Conservation (phyloP, 2,329 filamentous ascomycete species). For the Tolypocladium amazonense region DNA sequence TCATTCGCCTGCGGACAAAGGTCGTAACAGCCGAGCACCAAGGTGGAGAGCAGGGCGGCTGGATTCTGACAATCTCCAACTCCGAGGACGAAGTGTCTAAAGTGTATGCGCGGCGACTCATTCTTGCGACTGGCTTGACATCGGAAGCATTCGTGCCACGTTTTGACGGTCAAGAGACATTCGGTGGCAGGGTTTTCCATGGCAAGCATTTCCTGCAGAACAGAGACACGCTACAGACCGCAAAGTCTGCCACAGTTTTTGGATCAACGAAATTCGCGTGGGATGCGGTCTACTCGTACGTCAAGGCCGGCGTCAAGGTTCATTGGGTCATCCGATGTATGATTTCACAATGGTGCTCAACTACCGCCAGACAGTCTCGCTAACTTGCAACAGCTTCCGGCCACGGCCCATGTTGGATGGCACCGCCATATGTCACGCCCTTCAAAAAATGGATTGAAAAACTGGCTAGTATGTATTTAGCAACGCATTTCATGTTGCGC, state of each 20-base stretch:
- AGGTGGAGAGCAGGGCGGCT: slow-evolving; percentile 25
- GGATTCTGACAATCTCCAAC: slow-evolving; percentile 24
- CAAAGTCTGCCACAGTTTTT: slow-evolving; percentile 41
- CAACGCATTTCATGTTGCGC: slow-evolving; percentile 21
- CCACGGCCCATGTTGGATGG: slow-evolving; percentile 48
- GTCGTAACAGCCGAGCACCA: slow-evolving; percentile 32
- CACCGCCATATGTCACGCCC: slow-evolving; percentile 52
- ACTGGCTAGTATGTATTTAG: slow-evolving; percentile 37
- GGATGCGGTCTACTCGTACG: slow-evolving; percentile 54
- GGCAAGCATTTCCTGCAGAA: slow-evolving; percentile 32
- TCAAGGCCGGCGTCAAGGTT: slow-evolving; percentile 41
- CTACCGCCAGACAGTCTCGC: background rate
- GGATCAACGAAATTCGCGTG: slow-evolving; percentile 56
- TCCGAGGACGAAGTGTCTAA: slow-evolving; percentile 9
- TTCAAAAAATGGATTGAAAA: slow-evolving; percentile 60
- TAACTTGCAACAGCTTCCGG: slow-evolving; percentile 25
- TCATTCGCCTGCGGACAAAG: slow-evolving; percentile 27
- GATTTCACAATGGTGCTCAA: background rate
- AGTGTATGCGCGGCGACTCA: slow-evolving; percentile 33
- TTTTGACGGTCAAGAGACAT: slow-evolving; percentile 34
- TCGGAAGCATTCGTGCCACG: slow-evolving; percentile 34
- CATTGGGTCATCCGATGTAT: slow-evolving; percentile 48
- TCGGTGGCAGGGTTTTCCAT: slow-evolving; percentile 38
- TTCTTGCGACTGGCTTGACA: slow-evolving; percentile 45
- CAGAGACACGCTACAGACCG: slow-evolving; percentile 26